Evolutionary conservation across 1,284 basidiomycete genomes (phyloP).

Genomic region (Cryptococcus sp.): DNA sequence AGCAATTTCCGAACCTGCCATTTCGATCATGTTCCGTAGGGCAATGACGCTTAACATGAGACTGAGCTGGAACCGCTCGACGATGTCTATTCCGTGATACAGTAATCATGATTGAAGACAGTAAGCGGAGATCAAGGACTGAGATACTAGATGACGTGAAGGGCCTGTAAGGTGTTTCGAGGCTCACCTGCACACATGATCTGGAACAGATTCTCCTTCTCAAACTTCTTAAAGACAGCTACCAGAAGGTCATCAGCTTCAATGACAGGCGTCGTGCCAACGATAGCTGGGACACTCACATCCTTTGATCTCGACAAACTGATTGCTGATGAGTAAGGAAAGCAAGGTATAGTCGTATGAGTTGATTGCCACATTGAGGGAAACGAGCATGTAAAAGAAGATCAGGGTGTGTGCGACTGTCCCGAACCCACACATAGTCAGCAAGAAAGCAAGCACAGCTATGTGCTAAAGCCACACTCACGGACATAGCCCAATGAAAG

Average conservation of each 20-base stretch:
- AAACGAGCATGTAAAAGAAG: conserved; percentile 94
- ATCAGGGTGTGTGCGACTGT: conserved; percentile 87
- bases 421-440: conserved; percentile 3
- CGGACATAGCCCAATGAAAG: conserved; percentile 83
- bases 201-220: conserved; percentile 99
- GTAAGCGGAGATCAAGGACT: neutral
- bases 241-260: conserved; percentile 2
- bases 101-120: neutral
- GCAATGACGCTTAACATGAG: conserved; percentile 92
- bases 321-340: conserved; percentile 93
- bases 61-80: conserved; percentile 91
- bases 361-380: conserved; percentile 96
- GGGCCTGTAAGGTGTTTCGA: neutral
- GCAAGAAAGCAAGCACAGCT: neutral
- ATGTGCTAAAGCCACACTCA: conserved; percentile 51
- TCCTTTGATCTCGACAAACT: conserved; percentile 99
- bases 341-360: conserved; percentile 96
- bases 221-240: conserved; percentile 97
- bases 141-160: neutral
- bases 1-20: conserved; percentile 81
- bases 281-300: conserved; percentile 55
- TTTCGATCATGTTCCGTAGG: conserved; percentile 91
- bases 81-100: conserved; percentile 69
- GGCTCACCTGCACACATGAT: conserved; percentile 87
- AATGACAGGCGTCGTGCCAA: neutral